Evolutionary conservation across 192 early-diverging fungal species (phyloP).

Genomic region (Linnemannia zychae): DNA sequence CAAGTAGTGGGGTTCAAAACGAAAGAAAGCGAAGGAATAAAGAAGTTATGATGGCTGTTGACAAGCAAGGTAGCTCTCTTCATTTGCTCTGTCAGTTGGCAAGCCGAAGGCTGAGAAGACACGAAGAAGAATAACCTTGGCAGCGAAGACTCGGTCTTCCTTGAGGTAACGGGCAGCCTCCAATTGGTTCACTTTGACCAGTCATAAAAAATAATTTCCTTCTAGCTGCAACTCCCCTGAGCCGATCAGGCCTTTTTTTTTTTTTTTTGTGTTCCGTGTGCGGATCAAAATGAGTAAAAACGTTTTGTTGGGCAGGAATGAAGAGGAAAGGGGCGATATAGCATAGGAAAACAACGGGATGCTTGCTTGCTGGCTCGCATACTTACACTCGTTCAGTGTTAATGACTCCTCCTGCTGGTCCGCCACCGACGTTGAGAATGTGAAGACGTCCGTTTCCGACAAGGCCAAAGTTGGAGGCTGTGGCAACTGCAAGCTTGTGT

Average conservation of each 20-base stretch:
- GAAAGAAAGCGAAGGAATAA: background rate
- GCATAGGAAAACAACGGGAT: background rate
- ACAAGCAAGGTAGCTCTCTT: background rate
- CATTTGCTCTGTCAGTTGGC: background rate
- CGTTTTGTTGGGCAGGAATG: conserved; percentile 1
- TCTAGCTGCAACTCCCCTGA: conserved; percentile 19
- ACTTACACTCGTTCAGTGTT: conserved; percentile 76
- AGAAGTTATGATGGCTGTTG: background rate
- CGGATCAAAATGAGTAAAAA: conserved; percentile 6
- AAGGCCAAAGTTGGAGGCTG: conserved; percentile 96
- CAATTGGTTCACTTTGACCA: conserved; percentile 48
- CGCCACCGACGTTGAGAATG: conserved; percentile 70
- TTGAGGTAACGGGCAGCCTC: background rate
- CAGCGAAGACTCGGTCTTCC: background rate
- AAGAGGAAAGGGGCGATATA: background rate
- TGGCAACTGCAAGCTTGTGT: conserved; percentile 86
- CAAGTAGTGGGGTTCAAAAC: background rate
- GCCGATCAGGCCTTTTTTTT: conserved; percentile 20
- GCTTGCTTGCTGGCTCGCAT: too few relatives aligned
- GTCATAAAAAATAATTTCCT: conserved; percentile 30
- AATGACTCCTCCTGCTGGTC: conserved; percentile 57
- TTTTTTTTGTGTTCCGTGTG: background rate
- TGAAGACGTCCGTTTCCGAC: conserved; percentile 95
- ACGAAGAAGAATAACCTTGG: background rate
- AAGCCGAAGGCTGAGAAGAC: background rate